Evolutionary conservation across 108 stramenopile species (phyloP).

Genomic region (Stephanodiscus minutulus): DNA sequence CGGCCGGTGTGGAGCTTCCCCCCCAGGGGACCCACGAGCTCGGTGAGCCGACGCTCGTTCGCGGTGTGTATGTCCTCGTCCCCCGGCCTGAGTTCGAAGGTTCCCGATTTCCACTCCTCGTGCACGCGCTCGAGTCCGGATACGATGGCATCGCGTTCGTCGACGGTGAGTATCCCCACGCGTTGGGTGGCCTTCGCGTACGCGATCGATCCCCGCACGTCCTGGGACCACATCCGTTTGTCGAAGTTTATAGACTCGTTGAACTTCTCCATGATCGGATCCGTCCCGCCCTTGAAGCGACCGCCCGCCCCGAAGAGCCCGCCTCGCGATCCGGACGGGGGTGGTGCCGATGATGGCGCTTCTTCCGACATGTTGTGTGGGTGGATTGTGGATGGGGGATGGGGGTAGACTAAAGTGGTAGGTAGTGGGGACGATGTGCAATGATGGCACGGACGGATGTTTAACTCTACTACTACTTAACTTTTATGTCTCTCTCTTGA

Average conservation of each 20-base stretch:
- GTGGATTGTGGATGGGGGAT: too few relatives aligned
- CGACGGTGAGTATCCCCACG: slow-evolving; percentile 88
- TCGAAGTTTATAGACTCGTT: slow-evolving; percentile 96
- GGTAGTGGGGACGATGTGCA: too few relatives aligned
- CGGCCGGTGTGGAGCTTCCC: slow-evolving; percentile 99
- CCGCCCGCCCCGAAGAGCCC: slow-evolving; percentile 95
- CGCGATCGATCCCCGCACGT: slow-evolving; percentile 92
- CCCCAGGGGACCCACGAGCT: slow-evolving; percentile 92
- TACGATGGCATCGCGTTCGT: slow-evolving; percentile 73
- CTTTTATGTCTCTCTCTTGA: too few relatives aligned
- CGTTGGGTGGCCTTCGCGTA: slow-evolving; percentile 93
- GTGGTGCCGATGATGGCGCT: slow-evolving; percentile 18
- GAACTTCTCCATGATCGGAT: slow-evolving; percentile 99
- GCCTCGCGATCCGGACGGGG: slow-evolving; percentile 75
- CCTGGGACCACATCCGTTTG: slow-evolving; percentile 96
- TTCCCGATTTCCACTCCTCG: slow-evolving; percentile 91
- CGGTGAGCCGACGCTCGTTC: slow-evolving; percentile 97
- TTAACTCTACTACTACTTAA: too few relatives aligned
- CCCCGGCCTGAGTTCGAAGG: slow-evolving; percentile 84
- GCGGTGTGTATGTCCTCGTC: slow-evolving; percentile 99
- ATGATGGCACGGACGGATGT: too few relatives aligned
- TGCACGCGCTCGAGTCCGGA: slow-evolving; percentile 82
- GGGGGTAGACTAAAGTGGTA: too few relatives aligned
- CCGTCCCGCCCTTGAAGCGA: slow-evolving; percentile 96
- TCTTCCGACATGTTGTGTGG: neutral